Evolutionary conservation across 257 asterid genomes (phyloP), one percentile per base, ranked within the genome.

Genomic region (Solanum sitiens): DNA sequence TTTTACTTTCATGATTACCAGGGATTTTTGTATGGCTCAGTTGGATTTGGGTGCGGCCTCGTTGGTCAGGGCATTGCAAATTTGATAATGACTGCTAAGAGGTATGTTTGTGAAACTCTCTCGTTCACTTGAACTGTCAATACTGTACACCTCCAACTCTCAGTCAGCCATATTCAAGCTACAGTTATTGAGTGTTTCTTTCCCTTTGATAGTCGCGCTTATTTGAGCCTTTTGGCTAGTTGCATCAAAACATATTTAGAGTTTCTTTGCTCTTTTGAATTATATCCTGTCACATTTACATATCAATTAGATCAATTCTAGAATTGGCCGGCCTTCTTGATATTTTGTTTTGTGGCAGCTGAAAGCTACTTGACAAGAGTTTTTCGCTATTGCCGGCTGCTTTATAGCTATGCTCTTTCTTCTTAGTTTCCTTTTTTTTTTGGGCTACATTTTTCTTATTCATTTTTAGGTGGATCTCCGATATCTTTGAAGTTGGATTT

Each of bases 11-110:
- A 74, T 87, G 89, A 39, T 73, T 75, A 87, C 89, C 87, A 97
- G 99, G 99, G 98, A 67, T 90, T 95, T 33, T 89, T 95, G 87
- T 95, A 95, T 90, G 99, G 98, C 83, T 92, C 98, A n/a, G 99
- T 96, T 75, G 99, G 99, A 90, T 95, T 97, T 88, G 94, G 95
- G 25, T 95, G 98, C 88, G 98, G 98, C 85, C 92, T 97, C 87
- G 89, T 97, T 67, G 98, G 99, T 86, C 99, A 97, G 92, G 99
- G 99, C 91, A 95, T 97, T 37, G 99, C 99, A 86, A 95, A 97
- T 90, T 44, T 89, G 95, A 95, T 95, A 89, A 97, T 95, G 99
- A 95, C 93, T 67, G 98, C 98, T 53, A 97, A 97, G 89, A 90
- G 99, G 99, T 95, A 87, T 80, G 85, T 47, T 47, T 18, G 3